Evolutionary conservation across 352 stramenopile genomes (phyloP).

Genomic region (Pythium vanterpoolii): DNA sequence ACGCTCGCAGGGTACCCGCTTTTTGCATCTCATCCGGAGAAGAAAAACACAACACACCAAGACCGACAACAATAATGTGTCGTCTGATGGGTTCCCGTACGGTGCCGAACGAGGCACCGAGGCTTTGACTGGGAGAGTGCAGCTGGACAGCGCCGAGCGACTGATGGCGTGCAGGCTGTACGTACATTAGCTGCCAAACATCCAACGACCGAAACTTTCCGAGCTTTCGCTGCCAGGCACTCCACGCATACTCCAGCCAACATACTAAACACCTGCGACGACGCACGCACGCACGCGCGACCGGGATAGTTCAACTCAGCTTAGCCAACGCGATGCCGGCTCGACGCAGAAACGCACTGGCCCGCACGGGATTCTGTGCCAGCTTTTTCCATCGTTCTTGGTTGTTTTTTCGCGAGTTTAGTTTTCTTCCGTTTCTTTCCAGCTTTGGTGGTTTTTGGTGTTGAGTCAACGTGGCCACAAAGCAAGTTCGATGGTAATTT

Average conservation of each 20-base stretch:
- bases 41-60: neutral
- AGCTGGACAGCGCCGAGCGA: neutral
- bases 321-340: conserved; percentile 11
- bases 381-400: conserved; percentile 11
- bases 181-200: conserved; percentile 10
- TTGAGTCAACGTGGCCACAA: neutral
- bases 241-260: neutral
- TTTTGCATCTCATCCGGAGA: conserved; percentile 1
- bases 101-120: neutral
- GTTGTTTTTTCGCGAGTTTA: neutral
- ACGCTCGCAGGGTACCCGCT: neutral
- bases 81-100: conserved; percentile 13
- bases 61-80: neutral
- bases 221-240: neutral
- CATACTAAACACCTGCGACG: conserved; percentile 4
- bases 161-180: no score
- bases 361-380: conserved; percentile 4
- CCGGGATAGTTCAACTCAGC: neutral
- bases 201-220: neutral
- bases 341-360: neutral
- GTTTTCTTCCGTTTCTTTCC: neutral
- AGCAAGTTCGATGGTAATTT: neutral
- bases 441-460: neutral
- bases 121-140: neutral
- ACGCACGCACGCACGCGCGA: conserved; percentile 10